Evolutionary conservation across 73 alveolate genomes (phyloP).

Genomic region (Paramecium octaurelia): DNA sequence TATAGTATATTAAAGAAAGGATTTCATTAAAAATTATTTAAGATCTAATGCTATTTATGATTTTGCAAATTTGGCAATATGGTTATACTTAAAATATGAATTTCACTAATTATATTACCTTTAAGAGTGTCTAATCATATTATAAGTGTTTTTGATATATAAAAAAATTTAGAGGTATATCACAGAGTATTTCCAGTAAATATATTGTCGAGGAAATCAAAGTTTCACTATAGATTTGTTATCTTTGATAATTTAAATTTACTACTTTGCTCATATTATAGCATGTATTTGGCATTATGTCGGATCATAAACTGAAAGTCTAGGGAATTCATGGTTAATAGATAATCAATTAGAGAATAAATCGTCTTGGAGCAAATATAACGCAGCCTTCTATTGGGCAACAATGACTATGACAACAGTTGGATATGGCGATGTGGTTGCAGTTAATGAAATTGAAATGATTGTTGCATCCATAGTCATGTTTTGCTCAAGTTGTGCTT

Average conservation of each 20-base stretch:
- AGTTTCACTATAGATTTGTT: neutral
- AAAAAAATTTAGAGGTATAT: neutral
- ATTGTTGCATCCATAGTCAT: slow-evolving; percentile 72
- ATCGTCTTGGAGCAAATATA: neutral
- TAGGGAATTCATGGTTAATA: neutral
- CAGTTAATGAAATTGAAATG: slow-evolving; percentile 70
- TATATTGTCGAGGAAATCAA: neutral
- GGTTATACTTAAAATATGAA: neutral
- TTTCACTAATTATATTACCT: neutral
- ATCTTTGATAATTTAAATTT: neutral
- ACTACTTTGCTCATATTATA: slow-evolving; percentile 38
- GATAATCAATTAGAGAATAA: neutral
- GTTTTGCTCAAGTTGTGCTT: slow-evolving; percentile 64
- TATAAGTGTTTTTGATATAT: neutral
- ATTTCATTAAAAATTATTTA: neutral
- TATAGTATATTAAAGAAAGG: neutral
- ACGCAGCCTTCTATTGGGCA: slow-evolving; percentile 74
- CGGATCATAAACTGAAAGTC: neutral
- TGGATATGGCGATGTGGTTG: slow-evolving; percentile 89
- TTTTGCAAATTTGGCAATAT: neutral
- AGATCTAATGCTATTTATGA: neutral
- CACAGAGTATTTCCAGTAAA: neutral
- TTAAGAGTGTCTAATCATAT: neutral
- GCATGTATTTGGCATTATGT: slow-evolving; percentile 59
- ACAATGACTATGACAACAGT: slow-evolving; percentile 80